phyloP scores from a whole-genome alignment of 257 asterid genomes.

The Ehretia macrophylla region DNA sequence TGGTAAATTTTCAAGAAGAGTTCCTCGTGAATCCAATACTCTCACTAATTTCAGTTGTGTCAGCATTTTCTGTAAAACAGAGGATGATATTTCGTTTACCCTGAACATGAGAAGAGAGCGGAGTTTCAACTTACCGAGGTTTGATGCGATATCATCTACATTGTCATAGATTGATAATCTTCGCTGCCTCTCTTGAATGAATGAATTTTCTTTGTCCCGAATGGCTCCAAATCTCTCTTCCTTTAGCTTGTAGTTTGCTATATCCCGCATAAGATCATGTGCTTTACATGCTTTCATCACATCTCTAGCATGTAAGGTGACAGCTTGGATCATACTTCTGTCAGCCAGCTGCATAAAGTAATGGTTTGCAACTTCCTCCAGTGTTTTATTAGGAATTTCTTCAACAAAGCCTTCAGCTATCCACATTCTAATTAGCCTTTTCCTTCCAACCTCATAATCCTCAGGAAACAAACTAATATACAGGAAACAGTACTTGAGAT shows the following conservation, averaged over 20 bases:
- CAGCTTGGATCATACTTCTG: constrained; percentile 34
- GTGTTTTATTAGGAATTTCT: constrained; percentile 11
- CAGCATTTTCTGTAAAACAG: neutral
- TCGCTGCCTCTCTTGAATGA: constrained; percentile 8
- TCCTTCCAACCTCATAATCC: constrained; percentile 29
- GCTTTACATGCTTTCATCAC: constrained; percentile 26
- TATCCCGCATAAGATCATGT: constrained; percentile 29
- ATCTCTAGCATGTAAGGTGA: constrained; percentile 20
- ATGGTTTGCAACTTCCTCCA: constrained; percentile 39
- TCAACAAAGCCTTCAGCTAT: constrained; percentile 43
- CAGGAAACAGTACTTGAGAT: constrained; percentile 43
- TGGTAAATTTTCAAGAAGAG: constrained; percentile 25
- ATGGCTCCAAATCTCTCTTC: constrained; percentile 30
- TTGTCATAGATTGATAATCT: neutral
- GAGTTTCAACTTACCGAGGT: neutral
- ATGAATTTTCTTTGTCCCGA: constrained; percentile 3
- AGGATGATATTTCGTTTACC: constrained; percentile 1
- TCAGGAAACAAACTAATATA: constrained; percentile 42
- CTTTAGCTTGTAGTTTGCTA: constrained; percentile 16
- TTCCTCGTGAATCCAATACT: constrained; percentile 28
- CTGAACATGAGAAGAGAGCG: constrained; percentile 17
- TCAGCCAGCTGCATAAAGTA: constrained; percentile 29
- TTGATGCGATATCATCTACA: constrained; percentile 16
- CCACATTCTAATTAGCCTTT: constrained; percentile 46
- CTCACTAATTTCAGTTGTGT: constrained; percentile 16